phyloP scores from a whole-genome alignment of 768 basidiomycete genomes.

The Suillus variegatus region DNA sequence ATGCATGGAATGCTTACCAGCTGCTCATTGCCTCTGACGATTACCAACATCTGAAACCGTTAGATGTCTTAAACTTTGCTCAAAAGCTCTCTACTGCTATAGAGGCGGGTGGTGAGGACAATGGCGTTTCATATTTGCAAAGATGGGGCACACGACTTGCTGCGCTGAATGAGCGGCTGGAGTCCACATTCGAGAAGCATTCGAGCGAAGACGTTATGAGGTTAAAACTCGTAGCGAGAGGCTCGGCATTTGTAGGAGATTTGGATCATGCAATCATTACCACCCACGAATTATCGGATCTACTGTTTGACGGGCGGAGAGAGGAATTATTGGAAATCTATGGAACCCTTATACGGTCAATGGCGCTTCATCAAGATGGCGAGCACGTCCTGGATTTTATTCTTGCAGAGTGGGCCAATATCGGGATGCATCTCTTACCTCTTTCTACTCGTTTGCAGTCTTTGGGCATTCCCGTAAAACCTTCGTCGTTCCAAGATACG shows the following conservation, averaged over 20 bases:
- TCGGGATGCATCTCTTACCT: constrained; percentile 11
- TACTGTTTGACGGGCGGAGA: constrained; percentile 23
- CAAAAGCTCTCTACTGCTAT: constrained; percentile 23
- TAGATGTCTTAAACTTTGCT: constrained; percentile 29
- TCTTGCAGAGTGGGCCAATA: constrained; percentile 39
- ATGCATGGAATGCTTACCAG: constrained; percentile 43
- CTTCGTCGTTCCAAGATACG: constrained; percentile 29
- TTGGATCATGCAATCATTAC: constrained; percentile 34
- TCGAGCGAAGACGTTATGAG: constrained; percentile 21
- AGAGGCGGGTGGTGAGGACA: constrained; percentile 16
- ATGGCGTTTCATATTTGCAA: constrained; percentile 23
- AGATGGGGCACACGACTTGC: constrained; percentile 41
- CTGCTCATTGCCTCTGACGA: constrained; percentile 5
- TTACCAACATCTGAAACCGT: constrained; percentile 4
- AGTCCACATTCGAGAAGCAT: constrained; percentile 21
- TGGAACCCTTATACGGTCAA: constrained; percentile 38
- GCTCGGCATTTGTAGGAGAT: constrained; percentile 39
- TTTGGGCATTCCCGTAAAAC: background rate
- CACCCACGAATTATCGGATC: constrained; percentile 25
- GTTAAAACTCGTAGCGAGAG: constrained; percentile 33
- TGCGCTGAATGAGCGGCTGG: constrained; percentile 31
- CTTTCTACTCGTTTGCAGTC: background rate
- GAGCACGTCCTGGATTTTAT: constrained; percentile 40
- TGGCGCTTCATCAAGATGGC: constrained; percentile 34
- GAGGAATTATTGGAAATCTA: constrained; percentile 33